Evolutionary conservation across 73 alveolate genomes (phyloP), one percentile per base, ranked within the genome.

Genomic region (Paramecium pentaurelia): DNA sequence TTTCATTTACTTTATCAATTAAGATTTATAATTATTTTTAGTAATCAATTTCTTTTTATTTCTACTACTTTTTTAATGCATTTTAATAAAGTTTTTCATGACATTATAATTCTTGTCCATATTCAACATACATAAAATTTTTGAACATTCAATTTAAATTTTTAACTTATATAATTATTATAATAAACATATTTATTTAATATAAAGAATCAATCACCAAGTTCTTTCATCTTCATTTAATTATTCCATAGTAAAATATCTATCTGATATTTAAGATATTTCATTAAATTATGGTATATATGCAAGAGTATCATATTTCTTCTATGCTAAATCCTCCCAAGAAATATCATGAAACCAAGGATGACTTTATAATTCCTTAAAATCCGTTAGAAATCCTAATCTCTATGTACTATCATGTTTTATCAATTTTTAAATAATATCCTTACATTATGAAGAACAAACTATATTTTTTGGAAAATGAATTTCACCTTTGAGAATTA

Each of bases 331-430:
- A n/a, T 60, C 77, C 2, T 71, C 92, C 94, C 94, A 89, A 42
- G 38, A 34, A 47, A 89, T 89, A n/a, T 89, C 94, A 9, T 73
- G 44, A 40, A 89, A 71, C 94, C 94, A 89, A 8, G 92, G 92
- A 89, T 89, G 94, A 4, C 58, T 11, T 68, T 73, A 14, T 11
- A 89, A 42, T 27, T 89, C 94, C 58, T 89, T 83, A 40, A 83
- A 77, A 36, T 89, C 94, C 44, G 36, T 64, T 4, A 18, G 51
- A 71, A 71, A 89, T 20, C 94, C 94, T 12, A 89, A 18, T 70
- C 94, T 40, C 2, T 77, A 12, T 6, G 86, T 32, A 32, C 64
- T 71, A 20, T 89, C 88, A 37, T 71, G 38, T 28, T 32, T 34
- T 16, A 71, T 42, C 1, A 89, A 40, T 64, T 89, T 42, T 71